Conservation (phyloP, 1,284 basidiomycete genomes). For the Ustilago xerochloae region DNA sequence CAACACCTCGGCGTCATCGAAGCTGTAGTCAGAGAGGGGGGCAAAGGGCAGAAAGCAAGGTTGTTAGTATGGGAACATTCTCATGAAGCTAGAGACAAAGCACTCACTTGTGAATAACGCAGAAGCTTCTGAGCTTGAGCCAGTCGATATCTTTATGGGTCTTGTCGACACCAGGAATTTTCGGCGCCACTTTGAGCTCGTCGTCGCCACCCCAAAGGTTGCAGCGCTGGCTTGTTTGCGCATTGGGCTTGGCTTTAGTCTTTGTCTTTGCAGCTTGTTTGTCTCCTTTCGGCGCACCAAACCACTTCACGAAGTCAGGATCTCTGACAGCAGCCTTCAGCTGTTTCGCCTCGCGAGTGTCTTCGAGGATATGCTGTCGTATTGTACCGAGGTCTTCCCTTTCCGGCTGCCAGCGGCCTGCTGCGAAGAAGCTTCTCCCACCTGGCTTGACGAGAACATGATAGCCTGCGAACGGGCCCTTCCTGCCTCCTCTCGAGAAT, state of each 20-base stretch:
- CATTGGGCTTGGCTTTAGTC: slow-evolving; percentile 3
- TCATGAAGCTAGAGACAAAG: background rate
- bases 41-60: background rate
- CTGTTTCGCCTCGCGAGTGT: slow-evolving; percentile 75
- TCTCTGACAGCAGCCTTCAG: slow-evolving; percentile 77
- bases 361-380: slow-evolving; percentile 72
- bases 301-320: slow-evolving; percentile 77
- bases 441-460: slow-evolving; percentile 42
- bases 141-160: slow-evolving; percentile 87
- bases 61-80: background rate
- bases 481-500: slow-evolving; percentile 81
- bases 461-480: slow-evolving; percentile 79
- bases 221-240: background rate
- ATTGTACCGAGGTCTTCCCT: slow-evolving; percentile 81
- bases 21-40: slow-evolving; percentile 71
- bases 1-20: slow-evolving; percentile 80
- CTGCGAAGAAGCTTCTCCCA: slow-evolving; percentile 76
- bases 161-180: slow-evolving; percentile 77
- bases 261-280: too few species aligned
- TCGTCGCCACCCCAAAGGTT: slow-evolving; percentile 75
- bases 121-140: slow-evolving; percentile 82
- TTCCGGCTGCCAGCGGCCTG: slow-evolving; percentile 84
- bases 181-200: slow-evolving; percentile 74
- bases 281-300: slow-evolving; percentile 74
- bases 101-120: slow-evolving; percentile 77